These are phyloP conservation scores for Bjerkandera adusta DNA, from an alignment of 1,284 basidiomycete genomes.

Conservation along the genomic window DNA sequence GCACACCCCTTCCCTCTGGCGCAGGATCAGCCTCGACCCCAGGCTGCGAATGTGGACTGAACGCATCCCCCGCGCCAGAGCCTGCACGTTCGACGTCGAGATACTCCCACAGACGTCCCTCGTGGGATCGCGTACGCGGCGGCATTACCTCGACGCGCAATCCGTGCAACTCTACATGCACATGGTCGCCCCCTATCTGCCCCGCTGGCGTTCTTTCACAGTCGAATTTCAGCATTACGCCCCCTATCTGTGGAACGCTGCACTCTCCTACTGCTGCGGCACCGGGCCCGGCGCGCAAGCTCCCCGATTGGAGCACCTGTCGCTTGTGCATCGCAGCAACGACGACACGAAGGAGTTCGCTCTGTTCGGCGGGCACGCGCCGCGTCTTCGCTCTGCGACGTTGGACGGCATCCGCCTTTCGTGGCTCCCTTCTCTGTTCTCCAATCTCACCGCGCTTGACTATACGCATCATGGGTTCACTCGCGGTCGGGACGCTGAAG, in stretches of 20 bases:
- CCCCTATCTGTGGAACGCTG: slow-evolving; percentile 64
- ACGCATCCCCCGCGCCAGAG: slow-evolving; percentile 53
- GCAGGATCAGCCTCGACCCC: slow-evolving; percentile 47
- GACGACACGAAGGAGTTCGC: slow-evolving; percentile 65
- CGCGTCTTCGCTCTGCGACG: slow-evolving; percentile 48
- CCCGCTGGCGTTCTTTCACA: slow-evolving; percentile 57
- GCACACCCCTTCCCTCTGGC: slow-evolving; percentile 58
- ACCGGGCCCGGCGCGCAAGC: slow-evolving; percentile 36
- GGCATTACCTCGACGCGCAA: slow-evolving; percentile 40
- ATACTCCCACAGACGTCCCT: slow-evolving; percentile 28
- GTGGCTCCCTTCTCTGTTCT: slow-evolving; percentile 59
- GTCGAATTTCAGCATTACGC: slow-evolving; percentile 53
- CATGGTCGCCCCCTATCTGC: slow-evolving; percentile 47
- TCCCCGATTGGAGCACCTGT: slow-evolving; percentile 50
- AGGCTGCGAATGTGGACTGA: slow-evolving; percentile 56
- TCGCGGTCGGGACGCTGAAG: slow-evolving; percentile 28
- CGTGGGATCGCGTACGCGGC: slow-evolving; percentile 21
- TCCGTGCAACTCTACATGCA: slow-evolving; percentile 60
- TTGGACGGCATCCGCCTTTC: slow-evolving; percentile 61
- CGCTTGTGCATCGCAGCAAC: slow-evolving; percentile 57
- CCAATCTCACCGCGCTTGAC: slow-evolving; percentile 58
- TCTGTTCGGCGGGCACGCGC: slow-evolving; percentile 61
- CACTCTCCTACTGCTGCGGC: slow-evolving; percentile 49
- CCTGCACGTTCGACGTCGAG: slow-evolving; percentile 56
- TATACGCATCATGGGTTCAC: slow-evolving; percentile 41